These are phyloP conservation scores for Colletotrichum higginsianum DNA, from an alignment of 2,329 filamentous ascomycete genomes.

Conservation along the genomic window DNA sequence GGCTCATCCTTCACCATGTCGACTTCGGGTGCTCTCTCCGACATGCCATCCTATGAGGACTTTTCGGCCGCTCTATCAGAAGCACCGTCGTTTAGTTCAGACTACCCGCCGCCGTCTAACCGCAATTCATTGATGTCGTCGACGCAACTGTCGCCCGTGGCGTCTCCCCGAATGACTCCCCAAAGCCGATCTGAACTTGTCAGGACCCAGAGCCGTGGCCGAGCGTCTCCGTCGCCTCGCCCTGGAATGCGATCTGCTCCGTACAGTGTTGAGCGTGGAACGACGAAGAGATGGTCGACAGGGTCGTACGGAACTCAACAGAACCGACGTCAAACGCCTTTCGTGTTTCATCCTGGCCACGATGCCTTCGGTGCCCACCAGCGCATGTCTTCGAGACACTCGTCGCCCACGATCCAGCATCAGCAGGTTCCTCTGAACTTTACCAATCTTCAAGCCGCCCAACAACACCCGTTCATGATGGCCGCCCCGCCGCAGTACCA, in stretches of 20 bases:
- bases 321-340: constrained; percentile 71
- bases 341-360: constrained; percentile 73
- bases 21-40: constrained; percentile 74
- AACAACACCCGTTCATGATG: constrained; percentile 70
- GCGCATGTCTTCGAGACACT: constrained; percentile 68
- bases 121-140: constrained; percentile 80
- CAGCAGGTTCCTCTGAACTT: constrained; percentile 68
- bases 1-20: constrained; percentile 83
- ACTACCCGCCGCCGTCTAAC: constrained; percentile 78
- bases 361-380: constrained; percentile 72
- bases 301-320: constrained; percentile 76
- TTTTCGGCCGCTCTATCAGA: constrained; percentile 77
- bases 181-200: constrained; percentile 74
- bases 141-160: constrained; percentile 79
- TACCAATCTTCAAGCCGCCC: constrained; percentile 68
- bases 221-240: constrained; percentile 80
- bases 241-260: constrained; percentile 78
- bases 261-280: constrained; percentile 76
- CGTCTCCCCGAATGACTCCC: constrained; percentile 77
- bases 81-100: constrained; percentile 75
- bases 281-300: constrained; percentile 84
- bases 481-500: constrained; percentile 66
- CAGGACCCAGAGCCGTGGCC: constrained; percentile 76
- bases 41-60: constrained; percentile 80
- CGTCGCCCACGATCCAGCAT: constrained; percentile 63